Evolutionary conservation across 352 stramenopile genomes (phyloP).

Genomic region (Phytophthora fragariae): DNA sequence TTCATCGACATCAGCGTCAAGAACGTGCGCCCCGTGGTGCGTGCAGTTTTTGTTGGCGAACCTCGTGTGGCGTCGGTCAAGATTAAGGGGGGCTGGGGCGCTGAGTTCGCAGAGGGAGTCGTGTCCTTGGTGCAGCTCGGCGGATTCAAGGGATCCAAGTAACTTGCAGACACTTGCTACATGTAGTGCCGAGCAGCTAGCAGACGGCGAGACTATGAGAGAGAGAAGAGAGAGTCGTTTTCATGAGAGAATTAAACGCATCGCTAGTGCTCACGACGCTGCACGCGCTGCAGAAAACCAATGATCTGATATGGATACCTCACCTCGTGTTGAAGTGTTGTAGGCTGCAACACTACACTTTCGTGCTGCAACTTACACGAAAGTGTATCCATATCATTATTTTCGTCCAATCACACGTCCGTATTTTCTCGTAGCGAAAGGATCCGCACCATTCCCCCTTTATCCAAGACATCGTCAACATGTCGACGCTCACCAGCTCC

Average conservation of each 20-base stretch:
- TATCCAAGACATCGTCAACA: constrained; percentile 18
- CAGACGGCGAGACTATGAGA: neutral
- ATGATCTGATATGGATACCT: too few relatives aligned
- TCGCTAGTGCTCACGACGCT: too few relatives aligned
- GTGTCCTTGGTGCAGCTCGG: constrained; percentile 73
- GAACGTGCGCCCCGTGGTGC: constrained; percentile 80
- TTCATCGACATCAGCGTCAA: constrained; percentile 89
- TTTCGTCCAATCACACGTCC: neutral
- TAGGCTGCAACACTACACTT: too few relatives aligned
- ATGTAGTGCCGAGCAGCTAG: neutral
- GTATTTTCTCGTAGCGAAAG: neutral
- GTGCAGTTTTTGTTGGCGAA: constrained; percentile 81
- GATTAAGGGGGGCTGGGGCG: constrained; percentile 76
- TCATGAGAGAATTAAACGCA: too few relatives aligned
- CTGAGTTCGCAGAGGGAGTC: constrained; percentile 70
- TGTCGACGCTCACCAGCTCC: constrained; percentile 87
- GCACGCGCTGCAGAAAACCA: too few relatives aligned
- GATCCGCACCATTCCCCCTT: constrained; percentile 4
- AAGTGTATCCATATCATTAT: constrained; percentile 1
- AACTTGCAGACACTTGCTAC: neutral
- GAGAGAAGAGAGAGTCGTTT: too few relatives aligned
- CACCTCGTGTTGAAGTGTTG: too few relatives aligned
- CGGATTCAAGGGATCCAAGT: constrained; percentile 61
- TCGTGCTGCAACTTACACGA: too few relatives aligned
- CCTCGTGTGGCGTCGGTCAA: constrained; percentile 79